These are phyloP conservation scores for Pseudogymnoascus sp. DNA, from an alignment of 2,329 filamentous ascomycete species.

Conservation along the genomic window DNA sequence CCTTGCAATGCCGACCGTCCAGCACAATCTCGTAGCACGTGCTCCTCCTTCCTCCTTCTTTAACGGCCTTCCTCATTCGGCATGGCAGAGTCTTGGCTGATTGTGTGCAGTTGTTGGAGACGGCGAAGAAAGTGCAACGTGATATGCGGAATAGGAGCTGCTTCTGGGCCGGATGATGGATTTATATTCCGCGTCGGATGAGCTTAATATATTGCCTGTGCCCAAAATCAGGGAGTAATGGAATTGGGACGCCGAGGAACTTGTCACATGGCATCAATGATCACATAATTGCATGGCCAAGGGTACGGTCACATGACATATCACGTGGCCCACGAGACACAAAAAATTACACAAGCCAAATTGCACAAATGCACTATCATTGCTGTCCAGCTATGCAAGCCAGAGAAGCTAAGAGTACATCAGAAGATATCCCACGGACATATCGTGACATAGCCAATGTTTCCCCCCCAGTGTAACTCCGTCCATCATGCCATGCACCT, in stretches of 20 bases:
- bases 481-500: conserved; percentile 18
- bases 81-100: neutral
- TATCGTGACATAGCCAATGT: conserved; percentile 23
- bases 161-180: neutral
- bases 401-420: conserved; percentile 24
- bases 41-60: neutral
- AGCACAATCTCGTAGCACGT: conserved; percentile 1
- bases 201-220: neutral
- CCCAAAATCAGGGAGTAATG: neutral
- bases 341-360: neutral
- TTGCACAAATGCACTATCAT: conserved; percentile 2
- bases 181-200: neutral
- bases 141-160: neutral
- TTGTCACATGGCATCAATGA: neutral
- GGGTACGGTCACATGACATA: neutral
- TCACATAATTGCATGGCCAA: neutral
- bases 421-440: conserved; percentile 22
- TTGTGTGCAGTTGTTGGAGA: neutral
- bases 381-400: neutral
- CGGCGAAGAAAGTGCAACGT: neutral
- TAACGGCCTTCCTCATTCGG: neutral
- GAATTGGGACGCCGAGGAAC: neutral
- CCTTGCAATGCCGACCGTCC: neutral
- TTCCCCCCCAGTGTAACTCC: conserved; percentile 24
- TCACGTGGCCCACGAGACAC: neutral